Evolutionary conservation across 1,284 basidiomycete genomes (phyloP).

Genomic region (Pseudozyma sp.): DNA sequence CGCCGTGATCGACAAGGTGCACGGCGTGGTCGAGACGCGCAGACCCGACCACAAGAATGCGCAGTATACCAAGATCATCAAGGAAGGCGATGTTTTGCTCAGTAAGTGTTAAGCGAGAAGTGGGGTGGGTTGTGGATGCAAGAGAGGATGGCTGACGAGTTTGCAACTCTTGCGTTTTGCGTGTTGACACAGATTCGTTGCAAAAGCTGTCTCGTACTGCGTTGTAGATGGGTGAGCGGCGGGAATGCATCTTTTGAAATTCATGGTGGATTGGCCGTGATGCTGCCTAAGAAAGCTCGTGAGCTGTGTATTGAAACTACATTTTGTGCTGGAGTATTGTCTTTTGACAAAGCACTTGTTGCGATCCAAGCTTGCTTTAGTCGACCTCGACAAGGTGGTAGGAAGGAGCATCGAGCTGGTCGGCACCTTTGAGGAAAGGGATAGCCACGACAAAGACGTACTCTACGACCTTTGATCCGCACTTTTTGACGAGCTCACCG

Average conservation of each 20-base stretch:
- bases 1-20: slow-evolving; percentile 89
- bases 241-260: background rate
- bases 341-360: background rate
- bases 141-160: too few species aligned
- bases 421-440: slow-evolving; percentile 81
- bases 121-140: too few species aligned
- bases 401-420: slow-evolving; percentile 86
- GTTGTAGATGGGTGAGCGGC: slow-evolving; percentile 42
- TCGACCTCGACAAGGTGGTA: slow-evolving; percentile 60
- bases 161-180: too few species aligned
- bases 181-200: slow-evolving; percentile 54
- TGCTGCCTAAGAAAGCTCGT: too few species aligned
- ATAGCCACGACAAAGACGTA: slow-evolving; percentile 95
- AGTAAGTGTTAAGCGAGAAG: slow-evolving; percentile 68
- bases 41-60: slow-evolving; percentile 84
- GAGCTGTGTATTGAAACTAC: too few species aligned
- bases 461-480: slow-evolving; percentile 86
- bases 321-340: background rate
- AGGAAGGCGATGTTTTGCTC: slow-evolving; percentile 87
- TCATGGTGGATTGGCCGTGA: background rate
- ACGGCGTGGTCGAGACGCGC: slow-evolving; percentile 93
- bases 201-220: slow-evolving; percentile 68
- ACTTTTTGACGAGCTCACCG: slow-evolving; percentile 85
- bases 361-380: slow-evolving; percentile 2
- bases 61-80: slow-evolving; percentile 89